Evolutionary conservation across 2,329 filamentous ascomycete genomes (phyloP), one percentile per base, ranked within the genome.

Genomic region (Colletotrichum liaoningense): DNA sequence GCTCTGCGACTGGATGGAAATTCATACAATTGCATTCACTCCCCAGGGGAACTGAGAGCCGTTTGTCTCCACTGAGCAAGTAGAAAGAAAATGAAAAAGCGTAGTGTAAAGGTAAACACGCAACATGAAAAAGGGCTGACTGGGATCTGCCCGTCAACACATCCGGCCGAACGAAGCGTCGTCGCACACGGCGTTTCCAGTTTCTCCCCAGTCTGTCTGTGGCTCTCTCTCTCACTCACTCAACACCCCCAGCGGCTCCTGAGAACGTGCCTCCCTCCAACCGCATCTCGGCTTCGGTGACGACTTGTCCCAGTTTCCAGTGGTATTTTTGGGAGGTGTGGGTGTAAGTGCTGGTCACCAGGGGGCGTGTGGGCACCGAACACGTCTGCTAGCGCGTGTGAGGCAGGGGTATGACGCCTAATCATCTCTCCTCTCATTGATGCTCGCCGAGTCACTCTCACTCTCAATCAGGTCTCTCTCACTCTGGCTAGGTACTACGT

Each of bases 331-430:
- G 64, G 64, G 46, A n/a, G 22, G 30, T 57, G 55, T 30, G 55
- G 26, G 33, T 59, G 30, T 7, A n/a, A 22, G n/a, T 59, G 24
- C 26, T 22, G 59, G 26, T 33, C 57, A 58, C 35, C 64, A 58
- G 42, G 42, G 60, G 24, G 62, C 28, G 62, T 65, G 67, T 70
- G 70, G 70, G 62, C 55, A 70, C 70, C 38, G 67, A 65, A 70
- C 70, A 73, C 70, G 70, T 73, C 67, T 69, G 49, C 70, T 70
- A 65, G 67, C 62, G 70, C 60, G 46, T 56, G 67, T 38, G 63
- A 56, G 52, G 52, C 67, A 60, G 33, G 63, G 63, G 16, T 60
- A 55, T 7, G 14, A 12, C 30, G 46, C n/a, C 60, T 46, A 62
- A 65, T 52, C 66, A 63, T 33, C 60, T 59, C 69, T 42, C 22